Base-by-base conservation (phyloP, 1,284 basidiomycete species). In the Austroboletus rostrupii region DNA sequence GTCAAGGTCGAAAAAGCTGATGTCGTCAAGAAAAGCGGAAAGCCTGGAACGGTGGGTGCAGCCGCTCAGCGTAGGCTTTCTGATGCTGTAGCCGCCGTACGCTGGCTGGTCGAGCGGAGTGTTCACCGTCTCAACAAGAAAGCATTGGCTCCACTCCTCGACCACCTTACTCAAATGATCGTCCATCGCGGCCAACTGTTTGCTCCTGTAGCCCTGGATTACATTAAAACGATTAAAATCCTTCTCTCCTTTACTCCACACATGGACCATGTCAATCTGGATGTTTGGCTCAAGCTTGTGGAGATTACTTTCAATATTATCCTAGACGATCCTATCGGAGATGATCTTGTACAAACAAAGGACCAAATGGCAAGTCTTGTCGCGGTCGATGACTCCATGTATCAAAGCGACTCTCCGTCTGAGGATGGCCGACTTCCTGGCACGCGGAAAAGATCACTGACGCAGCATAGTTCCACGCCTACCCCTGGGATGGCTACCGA, bases 281-380 rank as follows among this genome's bases (percentile, higher is more conserved):
- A 72, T 0, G 71, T 67, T 37, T 98, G 95, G 95, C 66, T 83
- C 10, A 70, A 70, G 19, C 68, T 92, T 23, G 78, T 88, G 35
- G 77, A 81, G 43, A 68, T 92, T 32, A 83, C 81, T 47, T 94
- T 94, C 72, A 88, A 91, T 53, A 78, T 82, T 2, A 72, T 92
- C 8, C 72, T 95, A 2, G 82, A 77, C 13, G 84, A 89, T 58
- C 72, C 77, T 1, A 65, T 93, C 31, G 66, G 72, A 41, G 67
- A 75, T 28, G 72, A 75, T 21, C 69, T 69, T 12, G 61, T 68
- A 3, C 60, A 60, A 28, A 58, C 65, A 19, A 59, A 49, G 31
- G 63, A 60, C 39, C 56, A 54, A 31, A 51, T 56, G 14, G 17
- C 50, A 39, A 64, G 55, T 1, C 52, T 53, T 29, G 52, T 55